Evolutionary conservation across 1,139 yeast genomes (phyloP).

Genomic region (Nadsonia starkeyi-henricii): DNA sequence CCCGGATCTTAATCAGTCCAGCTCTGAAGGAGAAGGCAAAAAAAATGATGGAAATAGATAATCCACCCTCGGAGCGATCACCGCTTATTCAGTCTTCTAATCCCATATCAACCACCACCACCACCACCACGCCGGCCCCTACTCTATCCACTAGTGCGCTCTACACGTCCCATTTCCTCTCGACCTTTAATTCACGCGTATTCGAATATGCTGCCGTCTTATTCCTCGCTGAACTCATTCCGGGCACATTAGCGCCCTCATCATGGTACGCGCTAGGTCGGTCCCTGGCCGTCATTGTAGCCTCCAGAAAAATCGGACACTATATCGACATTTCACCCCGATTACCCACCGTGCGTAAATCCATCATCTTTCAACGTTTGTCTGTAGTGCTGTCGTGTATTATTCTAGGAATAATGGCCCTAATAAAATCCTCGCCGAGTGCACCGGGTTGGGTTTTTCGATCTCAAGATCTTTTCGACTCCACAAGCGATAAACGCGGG

Average conservation of each 20-base stretch:
- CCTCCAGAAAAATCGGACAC: constrained; percentile 18
- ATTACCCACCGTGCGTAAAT: constrained; percentile 18
- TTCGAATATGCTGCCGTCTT: constrained; percentile 25
- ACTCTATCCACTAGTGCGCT: constrained; percentile 3
- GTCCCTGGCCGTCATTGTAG: constrained; percentile 19
- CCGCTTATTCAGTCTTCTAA: no score
- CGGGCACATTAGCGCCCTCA: constrained; percentile 21
- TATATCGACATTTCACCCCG: constrained; percentile 19
- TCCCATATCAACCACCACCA: no score
- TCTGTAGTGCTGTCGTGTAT: constrained; percentile 20
- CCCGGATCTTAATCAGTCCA: no score
- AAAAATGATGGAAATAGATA: no score
- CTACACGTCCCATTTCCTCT: constrained; percentile 22
- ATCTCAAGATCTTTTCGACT: no score
- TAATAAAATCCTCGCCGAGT: no score
- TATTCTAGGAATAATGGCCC: constrained; percentile 13
- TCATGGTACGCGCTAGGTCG: constrained; percentile 23
- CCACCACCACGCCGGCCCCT: no score
- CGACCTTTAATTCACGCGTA: constrained; percentile 25
- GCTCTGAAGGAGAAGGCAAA: no score
- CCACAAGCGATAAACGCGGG: no score
- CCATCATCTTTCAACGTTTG: constrained; percentile 23
- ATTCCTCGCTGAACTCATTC: constrained; percentile 21
- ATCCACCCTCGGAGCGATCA: no score
- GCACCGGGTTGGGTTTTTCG: no score